A percentile compares a stretch with the other conserved stretches of the same genome.
Evolutionary conservation across 2,329 filamentous ascomycete genomes (phyloP).

Genomic region (Alternaria consortialis): DNA sequence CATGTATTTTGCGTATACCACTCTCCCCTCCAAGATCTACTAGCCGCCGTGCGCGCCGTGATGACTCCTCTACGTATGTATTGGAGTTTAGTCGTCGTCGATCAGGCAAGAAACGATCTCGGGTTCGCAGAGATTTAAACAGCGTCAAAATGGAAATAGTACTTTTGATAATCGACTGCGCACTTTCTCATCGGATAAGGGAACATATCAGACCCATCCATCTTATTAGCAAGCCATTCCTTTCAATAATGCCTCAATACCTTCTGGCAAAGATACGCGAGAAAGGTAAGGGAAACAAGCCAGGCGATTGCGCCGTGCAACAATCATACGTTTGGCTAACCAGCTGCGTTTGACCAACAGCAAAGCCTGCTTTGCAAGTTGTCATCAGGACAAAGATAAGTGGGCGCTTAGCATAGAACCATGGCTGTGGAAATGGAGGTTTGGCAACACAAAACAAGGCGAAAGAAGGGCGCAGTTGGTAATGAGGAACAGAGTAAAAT

Average conservation of each 20-base stretch:
- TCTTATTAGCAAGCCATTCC: conserved; percentile 2
- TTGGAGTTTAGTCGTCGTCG: too few species aligned
- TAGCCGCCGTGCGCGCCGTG: too few species aligned
- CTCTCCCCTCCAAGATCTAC: too few species aligned
- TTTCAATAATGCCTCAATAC: background rate
- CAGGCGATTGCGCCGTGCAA: conserved; percentile 23
- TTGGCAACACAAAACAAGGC: conserved; percentile 1
- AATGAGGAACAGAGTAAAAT: background rate
- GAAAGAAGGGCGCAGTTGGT: background rate
- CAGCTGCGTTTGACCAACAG: conserved; percentile 16
- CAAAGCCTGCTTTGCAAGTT: conserved; percentile 13
- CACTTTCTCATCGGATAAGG: too few species aligned
- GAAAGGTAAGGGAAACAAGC: conserved; percentile 12
- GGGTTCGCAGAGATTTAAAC: too few species aligned
- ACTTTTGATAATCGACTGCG: too few species aligned
- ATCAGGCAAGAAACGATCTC: too few species aligned
- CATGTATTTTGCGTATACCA: too few species aligned
- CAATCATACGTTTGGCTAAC: conserved; percentile 19
- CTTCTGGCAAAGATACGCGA: background rate
- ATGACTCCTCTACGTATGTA: too few species aligned
- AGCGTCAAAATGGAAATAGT: too few species aligned
- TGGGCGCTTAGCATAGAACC: background rate
- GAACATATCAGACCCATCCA: background rate
- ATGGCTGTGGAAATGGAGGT: background rate
- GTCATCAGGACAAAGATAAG: background rate